Percentiles rank a stretch among this genome's conserved stretches.
These are phyloP conservation scores for Xylaria sp. DNA, from an alignment of 2,329 filamentous ascomycete species.

Conservation along the genomic window DNA sequence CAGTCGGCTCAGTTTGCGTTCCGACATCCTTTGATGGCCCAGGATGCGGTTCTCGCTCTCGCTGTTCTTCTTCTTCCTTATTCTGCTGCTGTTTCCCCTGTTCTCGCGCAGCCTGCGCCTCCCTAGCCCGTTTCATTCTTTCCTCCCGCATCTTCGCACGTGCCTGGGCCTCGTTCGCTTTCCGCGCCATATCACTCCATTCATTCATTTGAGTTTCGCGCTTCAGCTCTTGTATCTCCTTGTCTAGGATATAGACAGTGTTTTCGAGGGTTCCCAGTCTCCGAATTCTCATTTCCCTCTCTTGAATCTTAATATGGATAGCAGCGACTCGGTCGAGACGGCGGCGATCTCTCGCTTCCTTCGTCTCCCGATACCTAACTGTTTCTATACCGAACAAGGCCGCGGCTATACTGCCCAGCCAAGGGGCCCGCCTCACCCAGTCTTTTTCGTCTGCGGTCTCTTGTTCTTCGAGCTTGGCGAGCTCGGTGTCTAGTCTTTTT, in stretches of 20 bases:
- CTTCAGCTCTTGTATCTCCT: not conserved
- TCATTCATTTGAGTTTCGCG: not conserved
- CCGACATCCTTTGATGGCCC: no score
- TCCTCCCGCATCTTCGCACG: not conserved
- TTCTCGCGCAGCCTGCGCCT: not conserved
- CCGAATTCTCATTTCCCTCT: not conserved
- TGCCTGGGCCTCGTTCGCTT: not conserved
- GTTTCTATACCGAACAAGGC: not conserved
- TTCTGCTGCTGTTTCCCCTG: not conserved
- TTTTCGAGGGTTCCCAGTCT: not conserved
- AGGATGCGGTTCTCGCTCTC: not conserved
- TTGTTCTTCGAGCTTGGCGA: conserved; percentile 1
- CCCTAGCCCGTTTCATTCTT: not conserved
- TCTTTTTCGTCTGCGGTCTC: not conserved
- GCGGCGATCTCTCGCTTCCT: not conserved
- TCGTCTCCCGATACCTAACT: not conserved
- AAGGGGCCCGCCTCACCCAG: not conserved
- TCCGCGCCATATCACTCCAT: not conserved
- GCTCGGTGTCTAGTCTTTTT: conserved; percentile 1
- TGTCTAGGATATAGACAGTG: not conserved
- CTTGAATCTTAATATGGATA: not conserved
- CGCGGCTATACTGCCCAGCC: not conserved
- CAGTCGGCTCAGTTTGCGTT: no score
- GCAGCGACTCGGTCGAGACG: not conserved
- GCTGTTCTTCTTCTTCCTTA: not conserved